Conservation (phyloP, 371 early-diverging fungal species). For the Saksenaea vasiformis region DNA sequence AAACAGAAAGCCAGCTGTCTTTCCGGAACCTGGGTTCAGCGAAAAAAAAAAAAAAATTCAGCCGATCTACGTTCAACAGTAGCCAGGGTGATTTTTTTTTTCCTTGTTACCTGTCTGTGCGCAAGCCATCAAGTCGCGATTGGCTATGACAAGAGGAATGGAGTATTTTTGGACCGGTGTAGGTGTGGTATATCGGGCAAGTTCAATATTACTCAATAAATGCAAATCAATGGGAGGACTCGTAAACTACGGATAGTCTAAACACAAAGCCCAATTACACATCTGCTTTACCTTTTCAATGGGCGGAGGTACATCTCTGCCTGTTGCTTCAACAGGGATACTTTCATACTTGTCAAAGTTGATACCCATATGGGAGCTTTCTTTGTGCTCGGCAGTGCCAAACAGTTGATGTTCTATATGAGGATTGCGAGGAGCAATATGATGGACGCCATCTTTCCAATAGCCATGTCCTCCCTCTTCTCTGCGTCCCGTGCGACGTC, state of each 20-base stretch:
- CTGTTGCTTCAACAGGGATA: conserved; percentile 91
- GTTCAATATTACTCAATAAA: conserved; percentile 80
- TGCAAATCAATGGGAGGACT: conserved; percentile 75
- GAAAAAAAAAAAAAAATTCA: neutral
- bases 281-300: conserved; percentile 36
- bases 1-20: conserved; percentile 81
- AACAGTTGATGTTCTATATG: conserved; percentile 77
- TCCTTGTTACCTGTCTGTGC: conserved; percentile 83
- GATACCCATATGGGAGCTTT: conserved; percentile 78
- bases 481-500: conserved; percentile 40
- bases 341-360: conserved; percentile 95
- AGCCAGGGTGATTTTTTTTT: no score
- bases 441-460: conserved; percentile 70
- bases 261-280: neutral
- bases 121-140: conserved; percentile 73
- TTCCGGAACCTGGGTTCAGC: conserved; percentile 63
- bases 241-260: conserved; percentile 6
- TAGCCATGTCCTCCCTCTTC: conserved; percentile 50
- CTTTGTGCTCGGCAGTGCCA: conserved; percentile 63
- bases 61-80: no score
- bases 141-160: conserved; percentile 77
- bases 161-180: conserved; percentile 93
- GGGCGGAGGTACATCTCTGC: conserved; percentile 72
- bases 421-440: conserved; percentile 65
- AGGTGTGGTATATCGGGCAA: conserved; percentile 83